Evolutionary conservation across 176 grass and related monocot species (phyloP).

Genomic region (Juncus effusus): DNA sequence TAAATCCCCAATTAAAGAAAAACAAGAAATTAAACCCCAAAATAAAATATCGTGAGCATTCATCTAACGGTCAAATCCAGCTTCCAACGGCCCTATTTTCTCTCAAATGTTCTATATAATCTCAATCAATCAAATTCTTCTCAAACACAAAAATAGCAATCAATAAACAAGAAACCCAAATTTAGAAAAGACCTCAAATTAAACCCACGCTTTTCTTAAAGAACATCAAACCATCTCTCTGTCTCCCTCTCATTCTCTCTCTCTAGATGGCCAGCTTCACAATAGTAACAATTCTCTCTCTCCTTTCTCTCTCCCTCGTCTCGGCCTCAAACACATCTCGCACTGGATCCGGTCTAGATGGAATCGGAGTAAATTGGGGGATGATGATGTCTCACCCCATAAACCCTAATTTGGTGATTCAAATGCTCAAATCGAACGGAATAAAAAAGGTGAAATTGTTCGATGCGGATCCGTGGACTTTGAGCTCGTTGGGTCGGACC

Average conservation of each 20-base stretch:
- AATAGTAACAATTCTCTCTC: background rate
- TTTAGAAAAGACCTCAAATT: background rate
- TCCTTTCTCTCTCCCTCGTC: conserved; percentile 1
- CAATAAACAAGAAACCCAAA: conserved; percentile 2
- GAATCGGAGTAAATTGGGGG: conserved; percentile 71
- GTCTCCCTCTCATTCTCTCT: background rate
- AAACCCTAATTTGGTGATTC: conserved; percentile 42
- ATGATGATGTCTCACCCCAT: conserved; percentile 90
- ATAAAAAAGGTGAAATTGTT: conserved; percentile 69
- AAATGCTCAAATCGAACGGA: conserved; percentile 56
- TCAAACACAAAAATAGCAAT: conserved; percentile 7
- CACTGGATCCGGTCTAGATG: conserved; percentile 1
- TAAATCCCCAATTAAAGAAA: conserved; percentile 8
- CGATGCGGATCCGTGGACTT: conserved; percentile 82
- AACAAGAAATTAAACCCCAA: conserved; percentile 20
- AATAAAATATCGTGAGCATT: conserved; percentile 3
- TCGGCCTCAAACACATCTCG: background rate
- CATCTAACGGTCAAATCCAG: conserved; percentile 27
- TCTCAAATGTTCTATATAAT: background rate
- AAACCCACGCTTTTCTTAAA: background rate
- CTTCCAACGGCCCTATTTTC: conserved; percentile 18
- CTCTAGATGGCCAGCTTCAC: conserved; percentile 6
- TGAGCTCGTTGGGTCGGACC: conserved; percentile 47
- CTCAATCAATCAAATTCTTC: background rate
- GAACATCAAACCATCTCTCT: background rate